Conservation (phyloP, 805 yeast species). For the Ogataea pini region DNA sequence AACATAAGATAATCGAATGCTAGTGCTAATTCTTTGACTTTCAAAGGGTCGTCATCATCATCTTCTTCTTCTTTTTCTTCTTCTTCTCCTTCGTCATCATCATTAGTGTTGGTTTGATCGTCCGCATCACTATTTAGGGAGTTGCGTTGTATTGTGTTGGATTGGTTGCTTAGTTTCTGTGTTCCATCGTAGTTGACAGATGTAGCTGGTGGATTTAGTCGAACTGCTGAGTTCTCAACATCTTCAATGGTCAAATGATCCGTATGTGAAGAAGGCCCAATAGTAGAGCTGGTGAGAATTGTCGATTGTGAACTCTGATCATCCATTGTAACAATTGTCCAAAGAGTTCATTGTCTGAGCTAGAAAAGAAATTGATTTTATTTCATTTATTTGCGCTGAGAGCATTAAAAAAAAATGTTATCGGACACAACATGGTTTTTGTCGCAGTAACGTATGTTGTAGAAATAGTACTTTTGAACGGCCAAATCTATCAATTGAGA, state of each 20-base stretch:
- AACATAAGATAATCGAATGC: constrained; percentile 65
- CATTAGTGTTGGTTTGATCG: not conserved
- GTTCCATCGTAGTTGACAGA: not conserved
- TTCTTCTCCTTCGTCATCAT: constrained; percentile 1
- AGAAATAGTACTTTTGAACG: too few species aligned
- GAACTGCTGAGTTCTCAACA: constrained; percentile 5
- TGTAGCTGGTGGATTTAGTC: not conserved
- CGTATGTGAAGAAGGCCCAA: constrained; percentile 17
- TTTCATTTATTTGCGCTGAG: not conserved
- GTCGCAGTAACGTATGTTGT: not conserved
- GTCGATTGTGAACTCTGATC: constrained; percentile 26
- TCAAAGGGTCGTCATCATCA: constrained; percentile 58
- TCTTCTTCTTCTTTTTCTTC: constrained; percentile 10
- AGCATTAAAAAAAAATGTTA: constrained; percentile 1
- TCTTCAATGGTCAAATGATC: constrained; percentile 18
- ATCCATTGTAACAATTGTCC: constrained; percentile 21
- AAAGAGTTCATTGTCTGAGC: too few species aligned
- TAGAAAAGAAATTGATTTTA: too few species aligned
- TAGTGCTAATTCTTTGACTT: constrained; percentile 58
- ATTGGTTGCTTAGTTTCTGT: not conserved
- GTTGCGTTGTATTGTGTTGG: too few species aligned
- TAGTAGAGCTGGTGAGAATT: constrained; percentile 22
- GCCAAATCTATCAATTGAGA: too few species aligned
- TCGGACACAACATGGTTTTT: not conserved
- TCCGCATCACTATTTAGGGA: not conserved